Conservation (phyloP, 2,329 filamentous ascomycete species). For the Graphium sp. region DNA sequence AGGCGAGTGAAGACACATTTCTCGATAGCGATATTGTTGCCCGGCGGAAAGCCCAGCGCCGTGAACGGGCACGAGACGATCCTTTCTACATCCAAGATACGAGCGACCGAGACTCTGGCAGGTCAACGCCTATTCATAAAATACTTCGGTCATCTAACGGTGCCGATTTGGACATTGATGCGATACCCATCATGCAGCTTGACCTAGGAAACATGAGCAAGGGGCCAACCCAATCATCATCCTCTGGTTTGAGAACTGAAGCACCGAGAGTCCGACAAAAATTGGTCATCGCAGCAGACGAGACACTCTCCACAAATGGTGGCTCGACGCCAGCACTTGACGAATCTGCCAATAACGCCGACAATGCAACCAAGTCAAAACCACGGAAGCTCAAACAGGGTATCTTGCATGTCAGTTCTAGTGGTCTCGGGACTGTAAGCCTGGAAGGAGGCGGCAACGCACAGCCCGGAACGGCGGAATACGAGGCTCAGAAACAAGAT, state of each 20-base stretch:
- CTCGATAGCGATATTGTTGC: constrained; percentile 59
- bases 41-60: constrained; percentile 56
- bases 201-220: constrained; percentile 52
- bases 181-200: constrained; percentile 90
- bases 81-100: constrained; percentile 73
- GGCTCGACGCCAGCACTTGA: constrained; percentile 29
- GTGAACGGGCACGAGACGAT: constrained; percentile 76
- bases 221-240: constrained; percentile 13
- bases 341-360: constrained; percentile 35
- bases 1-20: constrained; percentile 45
- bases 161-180: constrained; percentile 73
- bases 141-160: constrained; percentile 59
- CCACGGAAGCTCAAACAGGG: constrained; percentile 34
- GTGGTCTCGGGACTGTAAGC: constrained; percentile 56
- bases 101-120: constrained; percentile 28
- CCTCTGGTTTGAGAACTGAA: constrained; percentile 9
- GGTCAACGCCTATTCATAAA: constrained; percentile 61
- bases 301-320: constrained; percentile 45
- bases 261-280: constrained; percentile 32
- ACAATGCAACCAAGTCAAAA: constrained; percentile 17
- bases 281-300: constrained; percentile 56
- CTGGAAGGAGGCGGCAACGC: constrained; percentile 26
- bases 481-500: constrained; percentile 54
- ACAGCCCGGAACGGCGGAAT: constrained; percentile 23
- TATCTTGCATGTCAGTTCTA: constrained; percentile 75